Base-by-base conservation (phyloP, 768 basidiomycete species). In the Amanita exitialis region DNA sequence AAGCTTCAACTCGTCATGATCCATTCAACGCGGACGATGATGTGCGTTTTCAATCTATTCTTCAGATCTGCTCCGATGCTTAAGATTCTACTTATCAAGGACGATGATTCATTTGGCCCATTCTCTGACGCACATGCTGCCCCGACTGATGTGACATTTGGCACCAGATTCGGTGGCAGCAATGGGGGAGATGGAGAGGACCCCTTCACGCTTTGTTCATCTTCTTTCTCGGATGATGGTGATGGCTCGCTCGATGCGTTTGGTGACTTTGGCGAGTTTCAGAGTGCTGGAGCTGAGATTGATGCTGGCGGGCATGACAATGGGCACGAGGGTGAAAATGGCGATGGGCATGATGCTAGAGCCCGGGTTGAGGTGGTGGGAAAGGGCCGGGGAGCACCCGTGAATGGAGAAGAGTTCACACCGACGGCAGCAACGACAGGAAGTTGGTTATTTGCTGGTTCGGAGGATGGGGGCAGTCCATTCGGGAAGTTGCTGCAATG, bases 191-290 rank as follows among this genome's bases (percentile, higher is more conserved):
- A 44, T 28, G 50, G 50, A 12, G 50, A 51, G 10, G 72, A 83
- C 53, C 76, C 77, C 0, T 86, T 88, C 64, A 77, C 74, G 2
- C 78, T 79, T 55, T 75, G 76, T 1, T 73, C 77, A 3, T 75
- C 77, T 1, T 73, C 77, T 2, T 76, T 79, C 53, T 77, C 81
- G 0, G 83, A 84, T 30, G 86, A 87, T 61, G 77, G 75, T 43
- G 80, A 82, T 48, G 72, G 76, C 3, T 77, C 84, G 7, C 90
- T 88, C 56, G 83, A 83, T 46, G 72, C 70, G 56, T 90, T 90
- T 59, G 85, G 87, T 3, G 87, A 87, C 49, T 87, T 88, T 59
- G 85, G 87, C 3, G 87, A 87, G 49, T 87, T 88, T 58, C 86
- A 86, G 57, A 71, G 70, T 47, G 76, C 72, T 1, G 69, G 64